phyloP scores from a whole-genome alignment of 345 rosid species.

The Eucalyptus globulus region DNA sequence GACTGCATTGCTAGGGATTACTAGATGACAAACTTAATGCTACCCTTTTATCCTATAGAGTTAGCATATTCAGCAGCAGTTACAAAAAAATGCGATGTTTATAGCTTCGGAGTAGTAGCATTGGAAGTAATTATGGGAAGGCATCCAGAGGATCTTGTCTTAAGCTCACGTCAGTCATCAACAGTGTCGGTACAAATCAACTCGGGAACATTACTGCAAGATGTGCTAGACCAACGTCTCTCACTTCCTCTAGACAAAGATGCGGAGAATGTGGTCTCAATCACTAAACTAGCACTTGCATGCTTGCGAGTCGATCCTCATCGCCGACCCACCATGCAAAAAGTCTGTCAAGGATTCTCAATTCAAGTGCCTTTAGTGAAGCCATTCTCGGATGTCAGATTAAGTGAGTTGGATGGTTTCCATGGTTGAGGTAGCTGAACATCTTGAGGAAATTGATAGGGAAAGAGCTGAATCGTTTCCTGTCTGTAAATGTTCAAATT shows the following conservation, averaged over 20 bases:
- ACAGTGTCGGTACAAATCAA: rapidly evolving
- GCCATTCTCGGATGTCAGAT: not conserved
- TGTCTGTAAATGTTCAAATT: rapidly evolving
- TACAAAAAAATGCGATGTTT: not conserved
- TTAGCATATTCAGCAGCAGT: not conserved
- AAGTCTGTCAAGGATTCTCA: not conserved
- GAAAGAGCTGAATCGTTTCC: too few species aligned
- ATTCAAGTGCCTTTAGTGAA: not conserved
- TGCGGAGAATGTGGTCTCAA: not conserved
- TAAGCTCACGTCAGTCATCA: not conserved
- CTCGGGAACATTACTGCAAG: not conserved
- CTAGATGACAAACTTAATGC: not conserved
- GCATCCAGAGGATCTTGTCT: not conserved
- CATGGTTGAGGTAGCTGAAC: too few species aligned
- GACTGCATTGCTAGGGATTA: rapidly evolving
- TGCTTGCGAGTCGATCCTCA: conserved; percentile 14
- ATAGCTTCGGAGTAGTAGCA: not conserved
- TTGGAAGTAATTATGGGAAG: not conserved
- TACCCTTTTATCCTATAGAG: not conserved
- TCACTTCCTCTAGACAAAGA: rapidly evolving
- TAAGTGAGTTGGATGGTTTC: not conserved
- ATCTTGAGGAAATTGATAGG: too few species aligned
- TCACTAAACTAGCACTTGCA: not conserved
- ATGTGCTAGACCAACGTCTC: not conserved
- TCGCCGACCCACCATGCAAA: conserved; percentile 15